phyloP scores from a whole-genome alignment of 108 stramenopile genomes.

The Fragilaria radians region DNA sequence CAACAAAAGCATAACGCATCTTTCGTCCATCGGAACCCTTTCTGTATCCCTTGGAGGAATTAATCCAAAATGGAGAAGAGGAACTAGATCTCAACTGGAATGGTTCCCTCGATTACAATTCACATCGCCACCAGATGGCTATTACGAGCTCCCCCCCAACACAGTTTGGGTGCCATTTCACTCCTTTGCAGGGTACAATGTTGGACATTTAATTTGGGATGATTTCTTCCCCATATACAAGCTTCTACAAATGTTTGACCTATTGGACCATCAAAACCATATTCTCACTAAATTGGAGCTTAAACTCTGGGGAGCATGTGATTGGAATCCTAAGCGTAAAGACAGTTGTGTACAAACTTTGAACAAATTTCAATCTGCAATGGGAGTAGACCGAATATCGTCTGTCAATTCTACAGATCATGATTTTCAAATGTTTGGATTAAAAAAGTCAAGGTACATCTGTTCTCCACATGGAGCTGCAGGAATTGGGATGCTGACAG shows the following conservation, averaged over 20 bases:
- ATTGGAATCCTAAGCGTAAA: background rate
- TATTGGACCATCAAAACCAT: conserved; percentile 13
- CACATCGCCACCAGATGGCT: background rate
- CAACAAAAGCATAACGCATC: background rate
- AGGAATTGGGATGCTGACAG: conserved; percentile 46
- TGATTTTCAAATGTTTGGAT: background rate
- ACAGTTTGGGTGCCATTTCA: conserved; percentile 50
- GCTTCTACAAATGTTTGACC: conserved; percentile 32
- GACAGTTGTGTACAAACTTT: background rate
- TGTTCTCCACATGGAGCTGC: conserved; percentile 42
- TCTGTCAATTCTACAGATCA: conserved; percentile 1
- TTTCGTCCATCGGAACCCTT: background rate
- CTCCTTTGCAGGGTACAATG: conserved; percentile 43
- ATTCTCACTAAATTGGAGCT: background rate
- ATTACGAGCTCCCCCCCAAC: conserved; percentile 18
- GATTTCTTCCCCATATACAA: conserved; percentile 47
- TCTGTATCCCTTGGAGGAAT: conserved; percentile 32
- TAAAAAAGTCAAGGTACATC: conserved; percentile 13
- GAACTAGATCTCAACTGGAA: conserved; percentile 15
- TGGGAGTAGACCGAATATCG: conserved; percentile 3
- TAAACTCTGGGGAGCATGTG: background rate
- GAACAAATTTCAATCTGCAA: conserved; percentile 7
- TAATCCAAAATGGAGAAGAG: conserved; percentile 45
- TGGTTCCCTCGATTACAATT: conserved; percentile 39
- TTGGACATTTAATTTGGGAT: conserved; percentile 54